Evolutionary conservation across 2,329 filamentous ascomycete genomes (phyloP), one percentile per base, ranked within the genome.

Genomic region (Pestalotiopsis sp.): DNA sequence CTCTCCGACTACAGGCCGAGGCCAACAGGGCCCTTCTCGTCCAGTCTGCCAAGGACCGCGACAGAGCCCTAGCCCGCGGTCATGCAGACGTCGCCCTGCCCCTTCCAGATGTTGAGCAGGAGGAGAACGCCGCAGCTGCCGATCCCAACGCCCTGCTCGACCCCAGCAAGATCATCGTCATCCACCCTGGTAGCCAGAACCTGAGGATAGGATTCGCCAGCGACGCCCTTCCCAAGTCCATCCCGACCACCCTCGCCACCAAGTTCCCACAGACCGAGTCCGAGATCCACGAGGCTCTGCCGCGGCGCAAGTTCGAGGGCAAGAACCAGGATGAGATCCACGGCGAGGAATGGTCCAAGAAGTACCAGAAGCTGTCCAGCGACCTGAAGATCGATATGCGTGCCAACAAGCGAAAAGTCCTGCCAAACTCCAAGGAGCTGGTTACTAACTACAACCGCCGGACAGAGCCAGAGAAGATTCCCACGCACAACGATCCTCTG

Each of bases 391-490:
- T 91, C 2, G 92, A 94, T 65, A 97, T 98, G 93, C 91, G 95
- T 71, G 89, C 90, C 73, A 97, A 97, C 82, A 98, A 98, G 85
- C 91, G 94, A 77, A 93, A 97, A 78, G 95, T 98, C 17, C 83
- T 98, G 64, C 96, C 96, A n/a, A 98, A 98, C 78, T 98, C 95
- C 0, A 97, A 97, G 80, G 96, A 99, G 77, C 85, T 98, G 69
- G 95, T 98, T 1, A 90, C 95, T 72, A 98, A 97, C 77, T 98
- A 93, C 86, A 99, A 99, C 80, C 90, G 93, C 66, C 89, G 94
- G 62, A 93, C 91, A 0, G 90, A 92, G 41, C 91, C 94, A 6
- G 96, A 98, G 74, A 88, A 92, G 63, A 98, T 99, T 70, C 91
- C 93, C 4, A 93, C 96, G 76, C 96, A 98, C 81, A 99, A 98